Conservation (phyloP, 169 alveolate species). For the Plasmodium adleri region DNA sequence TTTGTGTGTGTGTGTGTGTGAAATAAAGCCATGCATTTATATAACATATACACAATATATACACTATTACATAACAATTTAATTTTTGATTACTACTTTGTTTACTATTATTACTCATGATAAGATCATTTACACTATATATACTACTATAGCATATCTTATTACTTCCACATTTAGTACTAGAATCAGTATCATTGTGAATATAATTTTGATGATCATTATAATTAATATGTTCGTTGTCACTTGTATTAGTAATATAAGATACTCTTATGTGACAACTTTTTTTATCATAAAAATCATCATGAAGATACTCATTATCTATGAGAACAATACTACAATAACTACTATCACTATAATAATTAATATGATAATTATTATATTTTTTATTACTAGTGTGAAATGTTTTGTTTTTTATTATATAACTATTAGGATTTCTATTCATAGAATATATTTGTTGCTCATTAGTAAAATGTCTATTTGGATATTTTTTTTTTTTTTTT, state of each 20-base stretch:
- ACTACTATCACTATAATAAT: neutral
- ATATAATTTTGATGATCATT: neutral
- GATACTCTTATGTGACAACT: too few species aligned
- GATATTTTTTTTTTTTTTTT: neutral
- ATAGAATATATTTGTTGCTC: too few species aligned
- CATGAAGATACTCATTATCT: too few species aligned
- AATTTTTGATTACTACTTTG: neutral
- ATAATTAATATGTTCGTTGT: neutral
- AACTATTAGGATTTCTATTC: too few species aligned
- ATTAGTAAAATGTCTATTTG: too few species aligned
- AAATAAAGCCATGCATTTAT: too few species aligned
- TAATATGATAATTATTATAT: neutral
- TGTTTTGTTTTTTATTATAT: too few species aligned
- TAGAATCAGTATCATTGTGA: neutral
- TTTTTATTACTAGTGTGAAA: neutral
- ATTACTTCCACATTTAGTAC: slow-evolving; percentile 1
- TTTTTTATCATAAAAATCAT: too few species aligned
- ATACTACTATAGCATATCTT: neutral
- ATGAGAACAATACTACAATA: neutral
- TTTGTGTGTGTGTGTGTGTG: too few species aligned
- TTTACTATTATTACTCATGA: neutral
- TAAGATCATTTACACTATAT: neutral
- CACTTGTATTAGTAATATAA: neutral
- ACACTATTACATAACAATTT: too few species aligned
- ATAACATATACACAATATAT: too few species aligned